Conservation (phyloP, 2,329 filamentous ascomycete genomes). For the Thermothelomyces thermophilus region DNA sequence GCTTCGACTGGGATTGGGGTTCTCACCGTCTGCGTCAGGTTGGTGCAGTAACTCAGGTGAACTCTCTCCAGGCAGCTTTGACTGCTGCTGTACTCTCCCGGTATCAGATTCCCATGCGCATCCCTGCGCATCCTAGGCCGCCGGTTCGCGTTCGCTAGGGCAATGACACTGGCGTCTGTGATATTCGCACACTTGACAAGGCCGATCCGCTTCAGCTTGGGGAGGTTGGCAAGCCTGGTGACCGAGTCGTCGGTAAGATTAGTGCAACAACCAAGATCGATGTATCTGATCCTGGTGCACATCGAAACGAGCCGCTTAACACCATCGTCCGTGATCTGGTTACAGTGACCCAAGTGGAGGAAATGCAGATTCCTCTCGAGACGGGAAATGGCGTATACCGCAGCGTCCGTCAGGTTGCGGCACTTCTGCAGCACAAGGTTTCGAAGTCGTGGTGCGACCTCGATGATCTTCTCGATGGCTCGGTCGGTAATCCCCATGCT, state of each 20-base stretch:
- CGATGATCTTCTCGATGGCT: constrained; percentile 81
- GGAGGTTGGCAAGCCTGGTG: constrained; percentile 72
- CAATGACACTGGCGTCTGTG: constrained; percentile 81
- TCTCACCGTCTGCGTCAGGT: constrained; percentile 71
- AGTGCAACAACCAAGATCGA: constrained; percentile 91
- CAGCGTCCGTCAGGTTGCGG: constrained; percentile 80
- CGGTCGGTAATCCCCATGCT: constrained; percentile 79
- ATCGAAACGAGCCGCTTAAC: constrained; percentile 75
- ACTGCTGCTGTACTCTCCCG: constrained; percentile 44
- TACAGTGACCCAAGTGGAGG: constrained; percentile 90
- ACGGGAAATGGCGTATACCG: constrained; percentile 79
- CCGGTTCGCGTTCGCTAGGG: constrained; percentile 66
- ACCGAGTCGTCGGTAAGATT: constrained; percentile 85
- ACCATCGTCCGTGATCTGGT: constrained; percentile 80
- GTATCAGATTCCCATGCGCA: constrained; percentile 38
- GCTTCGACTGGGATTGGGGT: not conserved
- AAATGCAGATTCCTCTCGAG: constrained; percentile 96
- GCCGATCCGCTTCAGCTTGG: constrained; percentile 90
- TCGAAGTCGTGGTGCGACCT: constrained; percentile 76
- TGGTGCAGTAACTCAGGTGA: constrained; percentile 90
- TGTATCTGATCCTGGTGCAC: constrained; percentile 94
- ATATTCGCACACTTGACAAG: constrained; percentile 90
- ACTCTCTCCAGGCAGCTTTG: constrained; percentile 77
- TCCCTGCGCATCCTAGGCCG: constrained; percentile 45
- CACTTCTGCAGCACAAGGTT: constrained; percentile 95